Conservation (phyloP, 768 basidiomycete genomes). For the Naganishia vaughanmartiniae region DNA sequence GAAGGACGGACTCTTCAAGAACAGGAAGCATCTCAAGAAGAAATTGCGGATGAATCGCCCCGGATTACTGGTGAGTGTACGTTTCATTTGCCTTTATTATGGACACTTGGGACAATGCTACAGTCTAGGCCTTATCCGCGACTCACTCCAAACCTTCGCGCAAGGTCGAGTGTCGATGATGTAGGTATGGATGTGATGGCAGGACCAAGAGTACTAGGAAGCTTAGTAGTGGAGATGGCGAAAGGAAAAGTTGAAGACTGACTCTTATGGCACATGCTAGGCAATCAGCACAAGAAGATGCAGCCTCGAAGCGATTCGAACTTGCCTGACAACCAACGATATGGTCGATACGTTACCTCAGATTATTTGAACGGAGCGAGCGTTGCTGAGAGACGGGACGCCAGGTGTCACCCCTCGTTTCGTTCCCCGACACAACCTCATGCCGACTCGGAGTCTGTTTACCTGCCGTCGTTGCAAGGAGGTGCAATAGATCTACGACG, state of each 20-base stretch:
- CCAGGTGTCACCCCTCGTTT: background rate
- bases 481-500: background rate
- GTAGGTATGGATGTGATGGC: background rate
- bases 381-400: background rate
- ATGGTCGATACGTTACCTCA: background rate
- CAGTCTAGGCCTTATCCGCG: background rate
- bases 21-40: background rate
- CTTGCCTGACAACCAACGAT: background rate
- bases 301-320: background rate
- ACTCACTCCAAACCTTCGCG: background rate
- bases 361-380: background rate
- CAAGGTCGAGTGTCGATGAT: background rate
- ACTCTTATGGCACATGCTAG: background rate
- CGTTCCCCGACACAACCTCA: background rate
- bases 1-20: background rate
- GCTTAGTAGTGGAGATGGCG: background rate
- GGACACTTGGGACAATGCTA: background rate
- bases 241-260: background rate
- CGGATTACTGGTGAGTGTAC: background rate
- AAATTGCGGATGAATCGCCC: background rate
- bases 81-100: background rate
- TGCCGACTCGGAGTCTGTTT: background rate
- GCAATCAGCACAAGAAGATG: background rate
- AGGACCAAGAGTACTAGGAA: background rate
- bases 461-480: background rate